Base-by-base conservation (phyloP, 108 stramenopile species). In the Skeletonema menzelii region DNA sequence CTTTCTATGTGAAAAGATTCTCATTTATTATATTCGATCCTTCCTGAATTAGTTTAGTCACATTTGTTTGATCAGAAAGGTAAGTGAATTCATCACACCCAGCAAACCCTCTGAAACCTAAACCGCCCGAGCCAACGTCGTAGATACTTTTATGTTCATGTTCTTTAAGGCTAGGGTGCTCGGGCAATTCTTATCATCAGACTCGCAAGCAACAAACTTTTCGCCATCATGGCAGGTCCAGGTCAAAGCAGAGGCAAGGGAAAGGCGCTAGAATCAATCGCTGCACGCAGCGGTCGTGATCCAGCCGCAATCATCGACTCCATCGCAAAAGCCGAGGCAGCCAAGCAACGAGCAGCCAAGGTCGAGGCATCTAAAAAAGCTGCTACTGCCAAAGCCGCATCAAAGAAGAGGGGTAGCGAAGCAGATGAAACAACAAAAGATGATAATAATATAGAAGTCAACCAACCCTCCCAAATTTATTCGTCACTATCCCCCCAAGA, bases 191-290 rank as follows among this genome's bases (percentile, higher is more conserved):
- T n/a, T n/a, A n/a, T n/a, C n/a, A n/a, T n/a, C 31, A 32, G 31
- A 32, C 31, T 4, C 2, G 31, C 31, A 0, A 37, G 11, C 56
- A 56, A 11, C 56, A n/a, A n/a, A n/a, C n/a, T n/a, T n/a, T n/a
- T 15, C 8, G 11, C 56, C 15, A 56, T 15, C 56, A 56, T 34
- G 34, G 32, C 59, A 19, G 59, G 17, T 2, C 58, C 58, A 19
- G 59, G 34, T 19, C 59, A 35, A 60, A 35, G 59, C 22, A 60
- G 34, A 60, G 79, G 79, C 49, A 80, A 80, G 63, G 79, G 79
- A 55, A 80, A 80, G 55, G 79, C 79, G 3, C 61, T 80, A 26
- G 73, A 73, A 49, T 59, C 72, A 27, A 72, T 80, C 27, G 80
- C 72, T 13, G 80, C 80, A 40, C 68, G 68, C 8, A 63, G 59